A percentile compares a stretch with the other conserved stretches of the same genome.
phyloP scores from a whole-genome alignment of 1,139 yeast genomes.

The Saccharomyces hybrid region DNA sequence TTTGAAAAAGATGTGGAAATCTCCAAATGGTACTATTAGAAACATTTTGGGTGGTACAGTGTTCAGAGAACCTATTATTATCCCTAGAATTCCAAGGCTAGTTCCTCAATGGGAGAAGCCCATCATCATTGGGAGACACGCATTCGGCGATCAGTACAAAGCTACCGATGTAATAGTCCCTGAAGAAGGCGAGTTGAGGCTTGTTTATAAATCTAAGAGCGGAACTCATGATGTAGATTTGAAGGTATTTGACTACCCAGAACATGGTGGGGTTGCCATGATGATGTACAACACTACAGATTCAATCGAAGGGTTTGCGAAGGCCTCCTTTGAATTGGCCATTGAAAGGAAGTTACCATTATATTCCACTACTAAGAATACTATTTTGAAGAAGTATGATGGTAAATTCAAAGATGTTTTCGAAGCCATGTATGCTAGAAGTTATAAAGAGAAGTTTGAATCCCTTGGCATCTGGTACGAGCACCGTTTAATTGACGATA shows the following conservation, averaged over 20 bases:
- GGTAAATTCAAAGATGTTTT: conserved; percentile 93
- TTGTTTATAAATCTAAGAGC: conserved; percentile 58
- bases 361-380: conserved; percentile 85
- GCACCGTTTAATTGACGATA: conserved; percentile 92
- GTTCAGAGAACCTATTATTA: conserved; percentile 92
- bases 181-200: conserved; percentile 68
- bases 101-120: conserved; percentile 94
- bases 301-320: conserved; percentile 84
- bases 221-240: conserved; percentile 41
- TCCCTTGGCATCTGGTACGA: conserved; percentile 82
- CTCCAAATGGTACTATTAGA: conserved; percentile 95
- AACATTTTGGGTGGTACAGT: conserved; percentile 94
- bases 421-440: conserved; percentile 65
- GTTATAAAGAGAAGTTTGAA: conserved; percentile 67
- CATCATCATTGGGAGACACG: conserved; percentile 93
- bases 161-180: conserved; percentile 81
- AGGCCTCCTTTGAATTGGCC: conserved; percentile 85
- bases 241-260: conserved; percentile 59
- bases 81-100: conserved; percentile 79
- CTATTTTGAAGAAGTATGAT: conserved; percentile 86
- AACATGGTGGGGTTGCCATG: conserved; percentile 77
- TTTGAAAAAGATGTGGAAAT: conserved; percentile 92
- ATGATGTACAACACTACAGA: conserved; percentile 95
- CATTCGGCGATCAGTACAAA: conserved; percentile 94
- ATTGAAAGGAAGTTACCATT: conserved; percentile 68